Evolutionary conservation across 495 filamentous ascomycete genomes (phyloP).

Genomic region (Penicillium paxilli): DNA sequence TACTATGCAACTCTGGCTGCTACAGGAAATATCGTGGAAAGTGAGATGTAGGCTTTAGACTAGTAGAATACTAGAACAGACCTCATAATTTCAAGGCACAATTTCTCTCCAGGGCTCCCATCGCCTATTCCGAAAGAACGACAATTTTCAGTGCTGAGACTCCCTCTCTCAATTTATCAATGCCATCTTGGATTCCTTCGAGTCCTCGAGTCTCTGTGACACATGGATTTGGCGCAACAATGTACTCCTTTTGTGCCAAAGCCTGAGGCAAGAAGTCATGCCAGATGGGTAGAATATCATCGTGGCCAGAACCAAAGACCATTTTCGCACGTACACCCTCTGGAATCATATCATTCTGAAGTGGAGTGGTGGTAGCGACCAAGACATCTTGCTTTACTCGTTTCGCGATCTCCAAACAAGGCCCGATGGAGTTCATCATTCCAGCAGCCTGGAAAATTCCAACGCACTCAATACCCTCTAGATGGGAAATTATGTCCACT

Average conservation of each 20-base stretch:
- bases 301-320: slow-evolving; percentile 23
- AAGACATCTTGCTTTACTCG: not conserved
- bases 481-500: slow-evolving; percentile 13
- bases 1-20: slow-evolving; percentile 50
- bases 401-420: not conserved
- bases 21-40: slow-evolving; percentile 32
- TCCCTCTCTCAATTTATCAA: slow-evolving; percentile 38
- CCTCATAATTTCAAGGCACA: too few relatives aligned
- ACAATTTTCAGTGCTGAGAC: slow-evolving; percentile 49
- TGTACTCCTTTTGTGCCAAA: slow-evolving; percentile 22
- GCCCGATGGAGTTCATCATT: not conserved
- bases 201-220: slow-evolving; percentile 38
- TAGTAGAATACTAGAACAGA: not conserved
- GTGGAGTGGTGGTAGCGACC: slow-evolving; percentile 1
- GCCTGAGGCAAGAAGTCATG: slow-evolving; percentile 31
- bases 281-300: slow-evolving; percentile 23
- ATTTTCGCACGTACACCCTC: slow-evolving; percentile 19
- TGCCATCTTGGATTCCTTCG: slow-evolving; percentile 40
- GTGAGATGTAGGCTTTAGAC: slow-evolving; percentile 17
- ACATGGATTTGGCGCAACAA: slow-evolving; percentile 29
- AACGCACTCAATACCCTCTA: slow-evolving; percentile 2
- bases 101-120: too few relatives aligned
- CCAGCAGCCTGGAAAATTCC: slow-evolving; percentile 17
- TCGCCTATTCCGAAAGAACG: too few relatives aligned
- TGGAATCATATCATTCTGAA: slow-evolving; percentile 4